Percentiles rank a stretch among this genome's conserved stretches.
Evolutionary conservation across 768 basidiomycete genomes (phyloP).

Genomic region (Kwoniella mangroviensis): DNA sequence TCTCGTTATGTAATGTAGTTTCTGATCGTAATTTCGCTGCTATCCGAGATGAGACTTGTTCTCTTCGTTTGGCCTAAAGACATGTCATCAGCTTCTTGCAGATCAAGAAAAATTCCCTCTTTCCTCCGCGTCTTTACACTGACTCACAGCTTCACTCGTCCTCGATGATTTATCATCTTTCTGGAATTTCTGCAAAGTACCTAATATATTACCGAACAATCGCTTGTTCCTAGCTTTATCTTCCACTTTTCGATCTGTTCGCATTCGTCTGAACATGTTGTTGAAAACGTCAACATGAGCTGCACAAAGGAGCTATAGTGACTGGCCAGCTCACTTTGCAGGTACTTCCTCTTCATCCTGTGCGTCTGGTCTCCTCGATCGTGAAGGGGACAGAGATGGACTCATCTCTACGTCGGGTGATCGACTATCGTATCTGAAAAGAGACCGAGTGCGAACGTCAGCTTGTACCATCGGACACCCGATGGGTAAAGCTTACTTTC

Average conservation of each 20-base stretch:
- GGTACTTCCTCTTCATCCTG: conserved; percentile 42
- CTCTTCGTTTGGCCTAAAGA: conserved; percentile 49
- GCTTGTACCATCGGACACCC: neutral
- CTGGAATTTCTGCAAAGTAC: conserved; percentile 54
- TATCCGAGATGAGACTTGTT: conserved; percentile 50
- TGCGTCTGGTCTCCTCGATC: conserved; percentile 27
- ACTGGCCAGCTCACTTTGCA: conserved; percentile 46
- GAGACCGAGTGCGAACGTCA: neutral
- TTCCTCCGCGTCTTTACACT: too few relatives aligned
- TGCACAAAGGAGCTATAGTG: too few relatives aligned
- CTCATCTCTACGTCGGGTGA: conserved; percentile 20
- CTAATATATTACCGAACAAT: conserved; percentile 56
- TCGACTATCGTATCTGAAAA: conserved; percentile 6
- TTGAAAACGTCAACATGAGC: too few relatives aligned
- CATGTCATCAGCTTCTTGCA: neutral
- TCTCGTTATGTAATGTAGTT: conserved; percentile 51
- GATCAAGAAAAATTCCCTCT: too few relatives aligned
- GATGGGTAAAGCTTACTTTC: conserved; percentile 9
- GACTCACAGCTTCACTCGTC: conserved; percentile 50
- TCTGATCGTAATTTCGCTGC: conserved; percentile 51
- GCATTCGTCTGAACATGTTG: conserved; percentile 45
- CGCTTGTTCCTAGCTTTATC: conserved; percentile 54
- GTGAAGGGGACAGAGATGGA: conserved; percentile 10
- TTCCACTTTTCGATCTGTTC: conserved; percentile 43
- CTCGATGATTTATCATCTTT: conserved; percentile 53